These are phyloP conservation scores for Candida insectorum DNA, from an alignment of 805 yeast species.

Conservation along the genomic window DNA sequence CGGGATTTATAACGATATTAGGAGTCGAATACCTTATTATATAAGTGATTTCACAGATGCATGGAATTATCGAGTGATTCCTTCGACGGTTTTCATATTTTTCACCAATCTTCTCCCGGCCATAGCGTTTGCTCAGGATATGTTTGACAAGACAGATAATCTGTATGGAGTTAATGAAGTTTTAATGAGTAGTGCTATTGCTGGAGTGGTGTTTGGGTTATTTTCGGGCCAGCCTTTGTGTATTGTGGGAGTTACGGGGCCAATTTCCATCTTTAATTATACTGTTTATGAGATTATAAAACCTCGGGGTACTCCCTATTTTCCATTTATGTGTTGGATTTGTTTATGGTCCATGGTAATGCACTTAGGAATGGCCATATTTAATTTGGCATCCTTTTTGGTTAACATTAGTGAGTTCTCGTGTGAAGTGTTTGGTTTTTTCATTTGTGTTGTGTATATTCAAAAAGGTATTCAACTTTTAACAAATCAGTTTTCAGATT, in stretches of 20 bases:
- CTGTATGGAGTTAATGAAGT: slow-evolving; percentile 93
- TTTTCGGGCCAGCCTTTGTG: slow-evolving; percentile 89
- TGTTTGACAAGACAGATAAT: slow-evolving; percentile 87
- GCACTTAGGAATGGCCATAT: slow-evolving; percentile 69
- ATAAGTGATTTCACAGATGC: slow-evolving; percentile 80
- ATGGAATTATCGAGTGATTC: slow-evolving; percentile 79
- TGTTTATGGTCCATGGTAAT: slow-evolving; percentile 86
- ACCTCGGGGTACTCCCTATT: slow-evolving; percentile 56
- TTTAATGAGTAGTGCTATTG: slow-evolving; percentile 77
- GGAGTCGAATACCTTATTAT: slow-evolving; percentile 61
- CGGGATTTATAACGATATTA: slow-evolving; percentile 55
- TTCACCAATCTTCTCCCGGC: slow-evolving; percentile 93
- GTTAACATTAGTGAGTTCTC: slow-evolving; percentile 75
- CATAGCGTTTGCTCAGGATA: slow-evolving; percentile 92
- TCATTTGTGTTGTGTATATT: slow-evolving; percentile 81
- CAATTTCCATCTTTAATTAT: slow-evolving; percentile 86
- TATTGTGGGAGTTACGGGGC: slow-evolving; percentile 97
- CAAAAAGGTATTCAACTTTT: slow-evolving; percentile 89
- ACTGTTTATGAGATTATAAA: slow-evolving; percentile 74
- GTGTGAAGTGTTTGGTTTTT: slow-evolving; percentile 91
- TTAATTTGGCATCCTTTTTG: slow-evolving; percentile 65
- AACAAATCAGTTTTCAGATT: slow-evolving; percentile 57
- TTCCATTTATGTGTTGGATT: slow-evolving; percentile 95
- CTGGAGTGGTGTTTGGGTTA: slow-evolving; percentile 84
- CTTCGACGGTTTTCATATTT: slow-evolving; percentile 76